Conservation (phyloP, 208 protist genomes). For the Endotrypanum monterogeii region DNA sequence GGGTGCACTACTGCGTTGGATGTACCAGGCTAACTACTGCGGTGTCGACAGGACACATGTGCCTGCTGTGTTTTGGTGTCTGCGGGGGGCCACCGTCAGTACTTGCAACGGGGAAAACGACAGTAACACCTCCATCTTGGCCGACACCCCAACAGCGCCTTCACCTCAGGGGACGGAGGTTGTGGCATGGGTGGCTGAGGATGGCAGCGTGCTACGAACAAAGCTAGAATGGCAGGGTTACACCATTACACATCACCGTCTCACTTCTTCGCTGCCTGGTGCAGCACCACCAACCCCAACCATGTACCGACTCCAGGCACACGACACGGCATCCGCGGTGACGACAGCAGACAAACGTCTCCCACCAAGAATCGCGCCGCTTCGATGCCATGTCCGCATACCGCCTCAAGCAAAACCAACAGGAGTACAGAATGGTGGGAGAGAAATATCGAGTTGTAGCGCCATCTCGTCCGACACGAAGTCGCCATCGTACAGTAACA, state of each 20-base stretch:
- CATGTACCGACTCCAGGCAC: conserved; percentile 21
- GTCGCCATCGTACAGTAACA: not conserved
- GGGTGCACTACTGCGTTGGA: conserved; percentile 46
- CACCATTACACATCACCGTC: conserved; percentile 52
- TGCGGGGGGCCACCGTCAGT: conserved; percentile 7
- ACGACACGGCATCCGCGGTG: not conserved
- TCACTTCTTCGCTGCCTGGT: conserved; percentile 10
- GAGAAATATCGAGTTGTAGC: not conserved
- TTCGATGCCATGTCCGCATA: conserved; percentile 15
- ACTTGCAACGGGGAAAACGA: not conserved
- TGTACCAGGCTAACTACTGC: conserved; percentile 22
- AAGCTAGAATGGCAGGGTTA: conserved; percentile 46
- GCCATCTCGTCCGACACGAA: not conserved
- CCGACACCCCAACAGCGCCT: not conserved
- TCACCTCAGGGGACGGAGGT: conserved; percentile 21
- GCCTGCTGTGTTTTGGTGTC: conserved; percentile 70
- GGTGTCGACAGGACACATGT: conserved; percentile 40
- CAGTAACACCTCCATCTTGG: not conserved
- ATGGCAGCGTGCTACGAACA: conserved; percentile 53
- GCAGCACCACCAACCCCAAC: conserved; percentile 36
- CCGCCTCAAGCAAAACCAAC: not conserved
- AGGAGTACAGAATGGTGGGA: not conserved
- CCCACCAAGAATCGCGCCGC: conserved; percentile 11
- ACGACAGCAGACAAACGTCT: conserved; percentile 12
- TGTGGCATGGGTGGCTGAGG: conserved; percentile 68